Evolutionary conservation across 2,329 filamentous ascomycete species (phyloP).

Genomic region (Stachybotrys elegans): DNA sequence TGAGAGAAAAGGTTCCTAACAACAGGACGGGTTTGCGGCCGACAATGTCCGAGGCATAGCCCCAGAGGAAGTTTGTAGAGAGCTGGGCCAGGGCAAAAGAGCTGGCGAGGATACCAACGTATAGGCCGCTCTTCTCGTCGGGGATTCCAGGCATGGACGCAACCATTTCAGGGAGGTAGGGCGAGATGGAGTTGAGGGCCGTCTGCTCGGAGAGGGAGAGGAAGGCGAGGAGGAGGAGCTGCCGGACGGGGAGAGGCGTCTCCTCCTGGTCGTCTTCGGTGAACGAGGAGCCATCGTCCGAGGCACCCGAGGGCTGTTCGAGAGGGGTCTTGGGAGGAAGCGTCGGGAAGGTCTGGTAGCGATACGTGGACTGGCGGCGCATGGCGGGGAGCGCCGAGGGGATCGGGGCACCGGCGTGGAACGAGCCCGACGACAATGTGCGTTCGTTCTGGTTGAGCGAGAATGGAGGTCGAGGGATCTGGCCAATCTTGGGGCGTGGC

Average conservation of each 20-base stretch:
- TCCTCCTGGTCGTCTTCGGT: constrained; percentile 39
- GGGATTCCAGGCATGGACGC: constrained; percentile 77
- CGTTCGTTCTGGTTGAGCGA: no score
- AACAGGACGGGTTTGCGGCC: constrained; percentile 73
- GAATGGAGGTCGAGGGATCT: no score
- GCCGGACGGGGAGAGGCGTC: constrained; percentile 75
- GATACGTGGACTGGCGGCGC: constrained; percentile 42
- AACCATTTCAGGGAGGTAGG: constrained; percentile 92
- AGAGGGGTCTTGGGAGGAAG: constrained; percentile 64
- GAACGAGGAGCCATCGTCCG: constrained; percentile 18
- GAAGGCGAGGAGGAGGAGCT: constrained; percentile 79
- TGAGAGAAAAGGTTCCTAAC: constrained; percentile 76
- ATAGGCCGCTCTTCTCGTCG: constrained; percentile 67
- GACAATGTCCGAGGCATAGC: constrained; percentile 57
- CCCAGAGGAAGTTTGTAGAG: constrained; percentile 69
- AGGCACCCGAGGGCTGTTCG: constrained; percentile 34
- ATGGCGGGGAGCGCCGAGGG: constrained; percentile 27
- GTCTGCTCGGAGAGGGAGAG: constrained; percentile 93
- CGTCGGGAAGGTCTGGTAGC: constrained; percentile 80
- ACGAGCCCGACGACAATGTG: constrained; percentile 39
- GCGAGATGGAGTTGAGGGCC: constrained; percentile 91
- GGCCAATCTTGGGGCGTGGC: no score
- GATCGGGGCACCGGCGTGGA: constrained; percentile 47
- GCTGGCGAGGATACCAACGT: constrained; percentile 85
- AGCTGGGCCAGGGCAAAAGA: constrained; percentile 91